Evolutionary conservation across 768 basidiomycete species (phyloP).

Genomic region (Pleurotus citrinopileatus): DNA sequence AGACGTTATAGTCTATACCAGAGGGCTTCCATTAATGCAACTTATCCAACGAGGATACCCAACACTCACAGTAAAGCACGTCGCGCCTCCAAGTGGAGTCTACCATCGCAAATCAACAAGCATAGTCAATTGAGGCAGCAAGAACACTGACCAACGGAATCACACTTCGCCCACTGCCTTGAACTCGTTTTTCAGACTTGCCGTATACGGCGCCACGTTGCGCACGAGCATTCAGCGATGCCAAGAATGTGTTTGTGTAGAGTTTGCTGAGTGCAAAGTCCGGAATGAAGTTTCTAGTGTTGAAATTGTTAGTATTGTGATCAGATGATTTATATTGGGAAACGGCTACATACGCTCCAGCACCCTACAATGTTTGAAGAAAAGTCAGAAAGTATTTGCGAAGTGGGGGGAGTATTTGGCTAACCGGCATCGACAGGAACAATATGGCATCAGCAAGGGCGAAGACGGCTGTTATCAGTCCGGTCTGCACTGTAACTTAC

Average conservation of each 20-base stretch:
- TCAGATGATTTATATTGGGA: background rate
- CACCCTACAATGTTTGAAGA: background rate
- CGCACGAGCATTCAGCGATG: conserved; percentile 24
- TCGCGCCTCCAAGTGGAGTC: background rate
- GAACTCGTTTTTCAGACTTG: background rate
- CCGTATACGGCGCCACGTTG: conserved; percentile 10
- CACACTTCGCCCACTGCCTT: background rate
- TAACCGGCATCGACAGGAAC: conserved; percentile 13
- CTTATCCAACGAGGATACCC: too few species aligned
- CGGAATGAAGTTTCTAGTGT: conserved; percentile 23
- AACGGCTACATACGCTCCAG: conserved; percentile 1
- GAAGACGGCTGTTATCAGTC: conserved; percentile 35
- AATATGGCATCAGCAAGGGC: conserved; percentile 26
- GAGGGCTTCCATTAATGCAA: background rate
- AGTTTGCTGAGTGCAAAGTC: conserved; percentile 28
- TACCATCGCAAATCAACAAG: background rate
- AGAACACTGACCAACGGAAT: background rate
- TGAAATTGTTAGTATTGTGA: background rate
- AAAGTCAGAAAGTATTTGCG: background rate
- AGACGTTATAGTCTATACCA: background rate
- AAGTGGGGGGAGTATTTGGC: background rate
- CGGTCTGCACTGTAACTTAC: conserved; percentile 36
- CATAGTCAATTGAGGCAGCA: background rate
- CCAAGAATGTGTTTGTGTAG: conserved; percentile 27
- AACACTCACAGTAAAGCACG: background rate